Conservation (phyloP, 2,329 filamentous ascomycete species). For the Ceratocystiopsis minuta region DNA sequence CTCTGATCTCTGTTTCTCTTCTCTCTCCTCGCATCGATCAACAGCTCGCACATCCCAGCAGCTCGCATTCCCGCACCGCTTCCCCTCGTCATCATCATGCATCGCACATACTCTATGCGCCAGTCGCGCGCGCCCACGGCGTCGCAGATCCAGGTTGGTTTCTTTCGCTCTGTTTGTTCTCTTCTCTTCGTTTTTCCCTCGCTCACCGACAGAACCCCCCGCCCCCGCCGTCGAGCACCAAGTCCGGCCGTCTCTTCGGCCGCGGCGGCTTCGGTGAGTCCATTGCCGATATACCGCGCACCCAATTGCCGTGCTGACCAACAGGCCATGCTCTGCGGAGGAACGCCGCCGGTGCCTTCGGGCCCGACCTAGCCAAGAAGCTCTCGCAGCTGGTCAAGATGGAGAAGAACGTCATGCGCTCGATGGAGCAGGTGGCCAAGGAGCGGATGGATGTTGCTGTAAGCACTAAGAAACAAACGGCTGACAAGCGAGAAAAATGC, state of each 20-base stretch:
- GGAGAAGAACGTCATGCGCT: slow-evolving; percentile 99
- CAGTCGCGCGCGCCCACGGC: slow-evolving; percentile 89
- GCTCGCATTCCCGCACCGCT: no score
- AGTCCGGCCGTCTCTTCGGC: slow-evolving; percentile 77
- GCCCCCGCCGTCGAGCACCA: slow-evolving; percentile 79
- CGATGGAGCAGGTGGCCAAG: slow-evolving; percentile 81
- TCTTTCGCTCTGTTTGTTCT: background rate
- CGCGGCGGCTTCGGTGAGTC: slow-evolving; percentile 66
- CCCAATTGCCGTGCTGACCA: background rate
- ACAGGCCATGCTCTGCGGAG: slow-evolving; percentile 50
- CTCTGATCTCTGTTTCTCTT: background rate
- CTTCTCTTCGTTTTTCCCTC: background rate
- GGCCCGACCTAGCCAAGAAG: slow-evolving; percentile 88
- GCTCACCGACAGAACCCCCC: slow-evolving; percentile 61
- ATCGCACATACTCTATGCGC: slow-evolving; percentile 98
- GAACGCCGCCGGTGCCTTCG: slow-evolving; percentile 59
- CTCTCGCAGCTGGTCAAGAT: slow-evolving; percentile 96
- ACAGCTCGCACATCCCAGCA: no score
- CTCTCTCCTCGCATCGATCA: no score
- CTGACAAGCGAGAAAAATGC: no score
- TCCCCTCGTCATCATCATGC: slow-evolving; percentile 40
- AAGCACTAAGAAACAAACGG: slow-evolving; percentile 14
- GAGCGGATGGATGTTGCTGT: slow-evolving; percentile 98
- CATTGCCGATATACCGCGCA: background rate
- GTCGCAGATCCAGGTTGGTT: slow-evolving; percentile 45